Base-by-base conservation (phyloP, 2,329 filamentous ascomycete genomes). In the Neurospora crassa region DNA sequence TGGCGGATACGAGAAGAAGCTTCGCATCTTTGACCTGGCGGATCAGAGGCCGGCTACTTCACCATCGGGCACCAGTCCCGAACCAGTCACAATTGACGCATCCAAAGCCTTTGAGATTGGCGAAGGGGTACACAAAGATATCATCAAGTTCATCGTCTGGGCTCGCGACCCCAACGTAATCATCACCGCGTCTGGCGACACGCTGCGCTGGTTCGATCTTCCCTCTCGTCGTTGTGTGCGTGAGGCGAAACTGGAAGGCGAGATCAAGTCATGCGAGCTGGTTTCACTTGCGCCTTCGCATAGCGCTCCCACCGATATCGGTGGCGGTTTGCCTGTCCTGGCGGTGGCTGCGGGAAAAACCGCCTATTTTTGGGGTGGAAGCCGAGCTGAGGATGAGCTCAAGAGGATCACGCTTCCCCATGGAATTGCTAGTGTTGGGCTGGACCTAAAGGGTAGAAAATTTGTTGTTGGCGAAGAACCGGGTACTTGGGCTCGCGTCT, bases 61-160 rank as follows among this genome's bases (percentile, higher is more conserved):
- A 34, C 79, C 77, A 71, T 81, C 76, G 63, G 80, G 77, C 12
- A 76, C 77, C 40, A 78, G 77, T 37, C 79, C 78, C 47, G 77
- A 79, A 43, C 79, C 84, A 34, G 78, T 84, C 45, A 84, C 84
- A 0, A 85, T 90, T 53, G 82, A 86, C 5, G 84, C 90, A 1
- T 88, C 90, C 1, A 88, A 82, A 40, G 88, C 91, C 73, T 96
- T 94, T 78, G 96, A 98, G 80, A 95, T 99, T 75, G 96, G 94
- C 24, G 87, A 91, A 7, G 93, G 92, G 43, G 87, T 92, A 14
- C 96, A 99, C 80, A 90, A 88, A 18, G 92, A 92, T 67, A 92
- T 92, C 41, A 98, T 99, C 86, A 98, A 97, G 81, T 94, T 93
- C 71, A 96, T 99, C 73, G 92, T 97, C 73, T 99, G 96, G 96